These are phyloP conservation scores for Ceratobasidium sp. DNA, from an alignment of 1,284 basidiomycete species.

Conservation along the genomic window DNA sequence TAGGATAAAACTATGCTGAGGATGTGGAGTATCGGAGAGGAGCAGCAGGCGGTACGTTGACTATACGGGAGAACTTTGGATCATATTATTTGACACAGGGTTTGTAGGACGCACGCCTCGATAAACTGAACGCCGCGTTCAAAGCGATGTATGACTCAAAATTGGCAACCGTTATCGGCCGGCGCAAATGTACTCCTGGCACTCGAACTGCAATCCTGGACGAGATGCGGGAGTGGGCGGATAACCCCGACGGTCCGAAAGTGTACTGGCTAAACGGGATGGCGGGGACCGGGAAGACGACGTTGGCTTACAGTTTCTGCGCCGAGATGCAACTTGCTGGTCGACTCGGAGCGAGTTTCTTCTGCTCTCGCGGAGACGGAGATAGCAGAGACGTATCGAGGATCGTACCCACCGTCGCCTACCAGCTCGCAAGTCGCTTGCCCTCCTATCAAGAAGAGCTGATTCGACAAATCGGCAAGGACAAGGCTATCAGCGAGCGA, in stretches of 20 bases:
- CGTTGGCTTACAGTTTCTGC: conserved; percentile 51
- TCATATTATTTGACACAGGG: not conserved
- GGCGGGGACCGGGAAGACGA: conserved; percentile 49
- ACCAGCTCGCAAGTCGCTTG: conserved; percentile 39
- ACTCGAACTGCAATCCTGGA: conserved; percentile 49
- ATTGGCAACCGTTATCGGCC: not conserved
- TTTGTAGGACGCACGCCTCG: not conserved
- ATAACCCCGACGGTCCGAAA: conserved; percentile 5
- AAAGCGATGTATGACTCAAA: conserved; percentile 11
- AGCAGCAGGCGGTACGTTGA: not conserved
- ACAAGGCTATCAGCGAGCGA: not conserved
- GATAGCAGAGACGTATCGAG: conserved; percentile 25
- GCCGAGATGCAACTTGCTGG: conserved; percentile 27
- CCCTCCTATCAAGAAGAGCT: conserved; percentile 21
- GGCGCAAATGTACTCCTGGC: conserved; percentile 39
- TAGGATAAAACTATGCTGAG: not conserved
- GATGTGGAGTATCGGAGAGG: not conserved
- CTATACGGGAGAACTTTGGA: not conserved
- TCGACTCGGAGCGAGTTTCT: conserved; percentile 54
- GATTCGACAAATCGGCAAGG: not conserved
- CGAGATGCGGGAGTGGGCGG: conserved; percentile 48
- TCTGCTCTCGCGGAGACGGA: conserved; percentile 53
- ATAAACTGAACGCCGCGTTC: not conserved
- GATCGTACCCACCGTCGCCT: conserved; percentile 46
- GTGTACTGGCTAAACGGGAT: conserved; percentile 53